These are phyloP conservation scores for Populus simonii DNA, from an alignment of 345 rosid genomes.

Conservation along the genomic window DNA sequence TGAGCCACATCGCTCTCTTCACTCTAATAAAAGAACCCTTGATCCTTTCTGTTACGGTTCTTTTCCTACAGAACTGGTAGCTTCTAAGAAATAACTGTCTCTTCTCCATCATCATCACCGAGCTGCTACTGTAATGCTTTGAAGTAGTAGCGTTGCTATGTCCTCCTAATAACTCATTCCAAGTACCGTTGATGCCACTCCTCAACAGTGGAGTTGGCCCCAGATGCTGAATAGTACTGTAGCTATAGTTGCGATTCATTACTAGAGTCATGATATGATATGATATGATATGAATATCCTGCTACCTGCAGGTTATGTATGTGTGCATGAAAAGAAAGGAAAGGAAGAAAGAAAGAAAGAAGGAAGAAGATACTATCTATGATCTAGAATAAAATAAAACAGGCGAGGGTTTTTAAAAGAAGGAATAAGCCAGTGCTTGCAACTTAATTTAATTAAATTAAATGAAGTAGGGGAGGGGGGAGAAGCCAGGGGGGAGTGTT, in stretches of 20 bases:
- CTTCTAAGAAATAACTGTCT: conserved; percentile 73
- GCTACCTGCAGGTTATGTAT: too few species aligned
- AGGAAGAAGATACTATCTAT: not conserved
- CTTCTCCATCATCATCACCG: conserved; percentile 58
- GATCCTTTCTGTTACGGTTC: conserved; percentile 48
- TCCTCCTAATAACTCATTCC: not conserved
- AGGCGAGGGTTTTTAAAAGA: not conserved
- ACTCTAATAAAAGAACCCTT: conserved; percentile 40
- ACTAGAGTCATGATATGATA: not conserved
- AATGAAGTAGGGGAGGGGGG: not conserved
- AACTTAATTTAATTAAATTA: too few species aligned
- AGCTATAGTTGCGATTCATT: conserved; percentile 1
- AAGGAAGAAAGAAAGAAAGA: not conserved
- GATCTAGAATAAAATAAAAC: not conserved
- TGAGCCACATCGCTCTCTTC: conserved; percentile 52
- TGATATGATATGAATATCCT: too few species aligned
- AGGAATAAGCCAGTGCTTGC: not conserved
- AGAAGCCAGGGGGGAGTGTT: too few species aligned
- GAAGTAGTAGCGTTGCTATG: too few species aligned
- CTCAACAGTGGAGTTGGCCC: not conserved
- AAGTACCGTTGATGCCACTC: not conserved
- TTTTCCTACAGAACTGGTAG: conserved; percentile 70
- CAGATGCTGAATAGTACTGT: not conserved
- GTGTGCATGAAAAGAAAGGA: not conserved
- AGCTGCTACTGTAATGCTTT: not conserved